These are phyloP conservation scores for Catenaria anguillulae DNA, from an alignment of 371 early-diverging fungal genomes.

Conservation along the genomic window DNA sequence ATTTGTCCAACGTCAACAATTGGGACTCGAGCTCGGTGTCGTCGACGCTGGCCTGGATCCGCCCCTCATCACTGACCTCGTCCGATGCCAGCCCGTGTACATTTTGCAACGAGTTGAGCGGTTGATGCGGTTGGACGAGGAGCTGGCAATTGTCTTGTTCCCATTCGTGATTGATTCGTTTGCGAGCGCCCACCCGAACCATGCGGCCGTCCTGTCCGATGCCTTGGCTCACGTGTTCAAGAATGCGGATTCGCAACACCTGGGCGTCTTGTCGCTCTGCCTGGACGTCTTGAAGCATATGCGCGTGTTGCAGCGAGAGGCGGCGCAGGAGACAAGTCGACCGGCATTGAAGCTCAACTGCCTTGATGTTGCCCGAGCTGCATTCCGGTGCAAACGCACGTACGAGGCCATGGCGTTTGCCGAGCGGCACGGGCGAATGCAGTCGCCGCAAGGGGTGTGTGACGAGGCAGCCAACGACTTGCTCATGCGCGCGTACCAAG, in stretches of 20 bases:
- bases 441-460: background rate
- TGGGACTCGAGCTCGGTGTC: background rate
- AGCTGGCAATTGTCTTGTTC: background rate
- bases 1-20: background rate
- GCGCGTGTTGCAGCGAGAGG: background rate
- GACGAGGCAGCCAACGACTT: background rate
- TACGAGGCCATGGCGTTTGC: background rate
- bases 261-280: background rate
- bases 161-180: background rate
- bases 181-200: too few species aligned
- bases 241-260: background rate
- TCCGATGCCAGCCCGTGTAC: background rate
- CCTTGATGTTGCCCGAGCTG: background rate
- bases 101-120: background rate
- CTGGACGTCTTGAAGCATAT: background rate
- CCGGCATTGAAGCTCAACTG: background rate
- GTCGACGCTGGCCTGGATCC: background rate
- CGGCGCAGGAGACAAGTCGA: background rate
- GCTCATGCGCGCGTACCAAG: background rate
- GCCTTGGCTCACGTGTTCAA: background rate
- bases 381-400: background rate
- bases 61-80: background rate
- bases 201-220: background rate
- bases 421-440: background rate
- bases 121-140: background rate